Percentiles rank a stretch among this genome's conserved stretches.
Evolutionary conservation across 2,329 filamentous ascomycete species (phyloP).

Genomic region (Cercospora citrullina): DNA sequence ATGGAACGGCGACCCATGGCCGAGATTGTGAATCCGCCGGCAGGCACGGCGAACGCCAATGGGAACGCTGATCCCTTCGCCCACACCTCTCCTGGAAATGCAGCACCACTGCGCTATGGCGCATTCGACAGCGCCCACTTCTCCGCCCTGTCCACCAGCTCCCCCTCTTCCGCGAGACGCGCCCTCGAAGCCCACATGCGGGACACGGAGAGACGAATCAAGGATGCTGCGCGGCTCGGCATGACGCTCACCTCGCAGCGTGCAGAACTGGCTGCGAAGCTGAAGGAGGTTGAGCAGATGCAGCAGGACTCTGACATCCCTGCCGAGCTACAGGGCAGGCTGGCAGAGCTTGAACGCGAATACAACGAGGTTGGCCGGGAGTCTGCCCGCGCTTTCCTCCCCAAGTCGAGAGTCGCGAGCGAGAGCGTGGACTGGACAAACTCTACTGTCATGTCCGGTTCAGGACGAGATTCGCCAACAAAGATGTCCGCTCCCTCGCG

Average conservation of each 20-base stretch:
- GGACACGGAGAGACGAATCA: constrained; percentile 87
- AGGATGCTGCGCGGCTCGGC: constrained; percentile 86
- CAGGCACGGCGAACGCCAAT: constrained; percentile 45
- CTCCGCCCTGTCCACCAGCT: constrained; percentile 71
- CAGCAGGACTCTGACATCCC: constrained; percentile 69
- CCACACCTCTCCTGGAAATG: constrained; percentile 36
- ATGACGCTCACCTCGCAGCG: constrained; percentile 85
- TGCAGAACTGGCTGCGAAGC: constrained; percentile 74
- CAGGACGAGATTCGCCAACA: constrained; percentile 80
- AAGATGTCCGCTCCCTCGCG: constrained; percentile 79
- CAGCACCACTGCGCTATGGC: constrained; percentile 67
- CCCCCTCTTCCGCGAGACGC: constrained; percentile 82
- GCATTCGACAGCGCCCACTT: constrained; percentile 77
- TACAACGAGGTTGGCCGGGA: constrained; percentile 93
- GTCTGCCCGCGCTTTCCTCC: constrained; percentile 83
- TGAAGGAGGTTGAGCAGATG: constrained; percentile 78
- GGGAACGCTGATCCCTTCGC: constrained; percentile 48
- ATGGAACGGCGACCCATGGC: constrained; percentile 41
- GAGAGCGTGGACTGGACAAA: constrained; percentile 33
- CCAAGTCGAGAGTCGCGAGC: constrained; percentile 56
- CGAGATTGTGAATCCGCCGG: constrained; percentile 44
- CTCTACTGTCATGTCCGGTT: constrained; percentile 66
- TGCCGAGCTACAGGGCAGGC: constrained; percentile 76
- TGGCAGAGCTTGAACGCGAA: constrained; percentile 86
- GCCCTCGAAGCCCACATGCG: constrained; percentile 87